Percentiles rank a stretch among this genome's conserved stretches.
Evolutionary conservation across 495 filamentous ascomycete genomes (phyloP).

Genomic region (Xeromyces bisporus): DNA sequence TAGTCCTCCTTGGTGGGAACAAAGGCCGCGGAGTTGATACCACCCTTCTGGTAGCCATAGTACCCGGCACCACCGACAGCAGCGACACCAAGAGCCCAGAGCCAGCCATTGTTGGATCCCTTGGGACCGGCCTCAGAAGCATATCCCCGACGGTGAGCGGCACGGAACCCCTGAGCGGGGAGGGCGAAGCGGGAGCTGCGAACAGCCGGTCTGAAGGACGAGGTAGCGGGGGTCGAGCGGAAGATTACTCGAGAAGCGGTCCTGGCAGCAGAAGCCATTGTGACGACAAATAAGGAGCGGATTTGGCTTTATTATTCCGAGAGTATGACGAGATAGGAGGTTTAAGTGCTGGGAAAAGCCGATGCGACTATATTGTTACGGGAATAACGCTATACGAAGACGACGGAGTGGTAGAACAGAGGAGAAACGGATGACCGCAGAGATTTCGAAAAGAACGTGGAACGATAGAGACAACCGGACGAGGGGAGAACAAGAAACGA

Average conservation of each 20-base stretch:
- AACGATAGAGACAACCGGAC: background rate
- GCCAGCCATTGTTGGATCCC: conserved; percentile 31
- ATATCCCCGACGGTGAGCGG: conserved; percentile 55
- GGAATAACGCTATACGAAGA: too few relatives aligned
- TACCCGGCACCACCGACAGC: conserved; percentile 48
- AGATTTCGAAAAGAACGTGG: background rate
- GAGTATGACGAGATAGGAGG: too few relatives aligned
- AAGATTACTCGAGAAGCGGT: conserved; percentile 32
- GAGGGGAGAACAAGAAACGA: conserved; percentile 3
- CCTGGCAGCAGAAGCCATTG: conserved; percentile 40
- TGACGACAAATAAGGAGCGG: conserved; percentile 10
- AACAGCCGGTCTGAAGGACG: conserved; percentile 29
- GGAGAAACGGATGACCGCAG: conserved; percentile 2
- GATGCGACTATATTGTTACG: too few relatives aligned
- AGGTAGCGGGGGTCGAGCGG: conserved; percentile 29
- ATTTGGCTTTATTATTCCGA: too few relatives aligned
- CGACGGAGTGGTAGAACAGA: conserved; percentile 5
- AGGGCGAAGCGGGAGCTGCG: conserved; percentile 42
- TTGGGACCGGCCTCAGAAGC: conserved; percentile 45
- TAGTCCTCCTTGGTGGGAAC: conserved; percentile 72
- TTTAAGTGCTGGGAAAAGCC: too few relatives aligned
- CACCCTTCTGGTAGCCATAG: conserved; percentile 50
- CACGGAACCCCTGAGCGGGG: conserved; percentile 45
- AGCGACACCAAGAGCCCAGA: conserved; percentile 36
- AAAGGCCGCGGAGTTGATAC: conserved; percentile 32